Conservation (phyloP, 2,329 filamentous ascomycete species). For the Botrytis medusae region DNA sequence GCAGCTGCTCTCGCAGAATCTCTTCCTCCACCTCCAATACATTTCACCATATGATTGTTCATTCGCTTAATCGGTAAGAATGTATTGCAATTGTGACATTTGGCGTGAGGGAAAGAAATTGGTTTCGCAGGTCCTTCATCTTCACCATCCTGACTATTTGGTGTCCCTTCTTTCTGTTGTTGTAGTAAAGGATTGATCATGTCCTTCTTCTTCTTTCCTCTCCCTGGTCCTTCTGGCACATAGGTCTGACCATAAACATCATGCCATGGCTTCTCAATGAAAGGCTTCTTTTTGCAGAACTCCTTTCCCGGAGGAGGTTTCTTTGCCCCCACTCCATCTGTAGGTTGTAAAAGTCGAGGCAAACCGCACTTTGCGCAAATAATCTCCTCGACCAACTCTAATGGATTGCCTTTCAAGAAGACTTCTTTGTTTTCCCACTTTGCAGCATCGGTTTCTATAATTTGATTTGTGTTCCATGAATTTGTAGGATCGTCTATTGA, state of each 20-base stretch:
- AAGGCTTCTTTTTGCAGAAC: slow-evolving; percentile 79
- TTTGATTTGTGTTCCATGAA: slow-evolving; percentile 46
- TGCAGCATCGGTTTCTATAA: slow-evolving; percentile 64
- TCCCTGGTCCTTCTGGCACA: slow-evolving; percentile 70
- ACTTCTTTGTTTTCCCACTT: slow-evolving; percentile 69
- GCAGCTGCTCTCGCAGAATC: slow-evolving; percentile 62
- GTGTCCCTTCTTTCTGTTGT: slow-evolving; percentile 39
- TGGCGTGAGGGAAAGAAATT: slow-evolving; percentile 63
- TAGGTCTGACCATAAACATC: slow-evolving; percentile 84
- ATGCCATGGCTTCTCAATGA: slow-evolving; percentile 72
- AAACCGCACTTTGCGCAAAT: slow-evolving; percentile 73
- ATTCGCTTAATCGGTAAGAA: slow-evolving; percentile 64
- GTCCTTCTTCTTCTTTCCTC: slow-evolving; percentile 81
- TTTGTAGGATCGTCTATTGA: slow-evolving; percentile 44
- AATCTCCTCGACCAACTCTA: slow-evolving; percentile 69
- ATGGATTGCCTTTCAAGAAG: slow-evolving; percentile 68
- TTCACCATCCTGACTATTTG: slow-evolving; percentile 49
- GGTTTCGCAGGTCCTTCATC: slow-evolving; percentile 55
- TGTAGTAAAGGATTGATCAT: slow-evolving; percentile 52
- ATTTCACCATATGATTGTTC: slow-evolving; percentile 68
- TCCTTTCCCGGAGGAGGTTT: slow-evolving; percentile 66
- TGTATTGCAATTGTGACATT: slow-evolving; percentile 66
- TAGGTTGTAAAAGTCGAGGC: slow-evolving; percentile 70
- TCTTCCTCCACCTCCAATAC: slow-evolving; percentile 64
- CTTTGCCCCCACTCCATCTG: slow-evolving; percentile 64